phyloP scores from a whole-genome alignment of 129 eudicot genomes.

The Chrysanthemum seticuspe region DNA sequence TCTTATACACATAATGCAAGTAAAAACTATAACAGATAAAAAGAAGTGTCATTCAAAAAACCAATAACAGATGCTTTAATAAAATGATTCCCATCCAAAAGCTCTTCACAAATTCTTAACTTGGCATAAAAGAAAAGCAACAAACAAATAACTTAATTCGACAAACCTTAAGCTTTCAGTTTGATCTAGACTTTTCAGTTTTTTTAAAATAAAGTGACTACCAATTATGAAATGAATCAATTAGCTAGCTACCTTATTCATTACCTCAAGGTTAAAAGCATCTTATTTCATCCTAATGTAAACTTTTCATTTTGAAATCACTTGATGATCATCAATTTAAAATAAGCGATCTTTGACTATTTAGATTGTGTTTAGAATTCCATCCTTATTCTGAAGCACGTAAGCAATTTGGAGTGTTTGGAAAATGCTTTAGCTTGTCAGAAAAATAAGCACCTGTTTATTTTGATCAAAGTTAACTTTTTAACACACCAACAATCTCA shows the following conservation, averaged over 20 bases:
- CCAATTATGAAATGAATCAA: background rate
- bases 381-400: no score
- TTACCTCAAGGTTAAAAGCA: no score
- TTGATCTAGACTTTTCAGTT: background rate
- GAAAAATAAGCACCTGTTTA: no score
- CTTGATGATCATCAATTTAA: no score
- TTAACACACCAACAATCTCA: no score
- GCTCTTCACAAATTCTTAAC: background rate
- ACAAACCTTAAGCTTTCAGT: background rate
- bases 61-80: constrained; percentile 1
- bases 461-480: no score
- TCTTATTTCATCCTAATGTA: no score
- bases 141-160: background rate
- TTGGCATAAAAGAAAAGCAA: background rate
- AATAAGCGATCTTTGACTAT: no score
- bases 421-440: no score
- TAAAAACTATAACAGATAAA: background rate
- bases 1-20: background rate
- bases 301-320: no score
- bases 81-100: background rate
- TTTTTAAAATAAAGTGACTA: background rate
- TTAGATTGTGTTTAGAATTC: no score
- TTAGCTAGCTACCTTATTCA: background rate
- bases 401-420: no score
- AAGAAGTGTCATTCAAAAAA: background rate